Base-by-base conservation (phyloP, 495 filamentous ascomycete species). In the Corynascus novoguineensis region DNA sequence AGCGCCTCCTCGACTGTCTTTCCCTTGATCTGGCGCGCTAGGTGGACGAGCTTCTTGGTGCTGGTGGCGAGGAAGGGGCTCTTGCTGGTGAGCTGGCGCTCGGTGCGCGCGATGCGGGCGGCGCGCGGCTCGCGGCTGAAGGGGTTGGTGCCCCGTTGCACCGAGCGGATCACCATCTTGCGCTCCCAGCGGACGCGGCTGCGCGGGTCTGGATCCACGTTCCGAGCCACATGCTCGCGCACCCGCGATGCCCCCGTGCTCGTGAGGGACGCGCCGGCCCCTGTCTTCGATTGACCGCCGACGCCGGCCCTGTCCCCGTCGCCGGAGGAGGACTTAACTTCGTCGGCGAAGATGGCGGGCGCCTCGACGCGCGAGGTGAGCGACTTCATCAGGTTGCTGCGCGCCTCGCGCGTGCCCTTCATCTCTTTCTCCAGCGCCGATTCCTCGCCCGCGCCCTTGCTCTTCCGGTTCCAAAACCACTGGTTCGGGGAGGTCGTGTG, bases 1-100 rank as follows among this genome's bases (percentile, higher is more conserved):
- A 97, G 88, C 14, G 93, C 93, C 29, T 98, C 92, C 40, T 89
- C 89, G 62, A 98, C 77, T 27, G 84, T 86, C 84, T 96, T 97
- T 37, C 93, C 93, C 0, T 81, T 75, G 65, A 98, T 93, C 75
- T 97, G 93, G 28, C 84, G 80, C 32, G 91, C 88, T 52, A 98
- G 71, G 17, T 84, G 80, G 4, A 83, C 84, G 48, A 98, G 79
- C 77, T 97, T 97, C 83, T 97, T 97, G 49, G 87, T 71, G 14
- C 82, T 86, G 0, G 93, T 96, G 66, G 89, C 84, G 58, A 96
- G 73, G 60, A 76, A 77, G 21, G 83, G 78, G 47, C 82, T 87
- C 64, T 82, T 83, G 65, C 75, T 78, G 2, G 81, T 63, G 41
- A 80, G 74, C 66, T 86, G 75, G 57, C 89, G 79, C 77, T 98